Base-by-base conservation (phyloP, 192 early-diverging fungal genomes). In the Podila horticola region DNA sequence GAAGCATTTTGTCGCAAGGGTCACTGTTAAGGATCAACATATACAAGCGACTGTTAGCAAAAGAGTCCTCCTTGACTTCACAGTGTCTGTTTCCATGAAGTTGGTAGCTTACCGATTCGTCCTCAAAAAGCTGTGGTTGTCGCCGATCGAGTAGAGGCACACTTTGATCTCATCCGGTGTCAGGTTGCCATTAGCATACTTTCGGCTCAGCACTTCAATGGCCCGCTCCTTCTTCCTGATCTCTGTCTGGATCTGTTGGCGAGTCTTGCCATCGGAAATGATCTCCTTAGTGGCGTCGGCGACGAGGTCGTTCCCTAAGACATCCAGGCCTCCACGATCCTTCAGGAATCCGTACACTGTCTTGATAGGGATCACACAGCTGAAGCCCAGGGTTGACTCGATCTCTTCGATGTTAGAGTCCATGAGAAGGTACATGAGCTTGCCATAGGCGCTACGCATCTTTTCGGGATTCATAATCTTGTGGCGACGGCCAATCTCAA, bases 401-500 rank as follows among this genome's bases (percentile, higher is more conserved):
- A 94, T 91, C 28, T 96, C 92, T 20, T 86, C 84, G 34, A 88
- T 89, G 73, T 87, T 87, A 34, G 94, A 87, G 68, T 95, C 94
- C 75, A 88, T 87, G 59, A 99, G 87, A 82, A 99, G 66, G 84
- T 97, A 98, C 89, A 98, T 93, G 60, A 99, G 85, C 82, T 99
- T 99, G 58, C 98, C 98, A 79, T 99, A 99, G 28, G 94, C 94
- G 65, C 89, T 86, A 64, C 98, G 88, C 96, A 99, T 98, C 83
- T 97, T 96, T 75, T 99, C 98, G 0, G 98, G 98, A 72, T 96
- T 94, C 93, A 94, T 94, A 75, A 95, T 93, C 84, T 96, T 96
- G 79, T 96, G 93, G 60, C 95, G 90, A 65, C 95, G 87, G 29
- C 89, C 89, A 82, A 90, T 87, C 69, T 90, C 89, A 67, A 90